A percentile compares a stretch with the other conserved stretches of the same genome.
phyloP scores from a whole-genome alignment of 129 eudicot species.

The Flaveria linearis region DNA sequence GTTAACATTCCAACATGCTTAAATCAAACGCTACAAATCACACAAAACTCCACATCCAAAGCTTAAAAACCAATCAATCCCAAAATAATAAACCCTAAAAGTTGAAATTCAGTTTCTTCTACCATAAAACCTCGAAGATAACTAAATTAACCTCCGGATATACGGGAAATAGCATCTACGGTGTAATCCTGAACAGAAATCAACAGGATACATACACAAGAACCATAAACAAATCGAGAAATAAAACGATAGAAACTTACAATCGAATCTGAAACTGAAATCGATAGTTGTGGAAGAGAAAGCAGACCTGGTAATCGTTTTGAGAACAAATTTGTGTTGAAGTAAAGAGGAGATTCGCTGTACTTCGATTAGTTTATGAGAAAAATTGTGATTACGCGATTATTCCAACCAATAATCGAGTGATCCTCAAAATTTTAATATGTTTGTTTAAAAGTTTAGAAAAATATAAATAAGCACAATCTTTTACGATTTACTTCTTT shows the following conservation, averaged over 20 bases:
- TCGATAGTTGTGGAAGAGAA: neutral
- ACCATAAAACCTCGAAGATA: neutral
- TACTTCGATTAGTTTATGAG: constrained; percentile 12
- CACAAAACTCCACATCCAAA: neutral
- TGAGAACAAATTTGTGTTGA: constrained; percentile 17
- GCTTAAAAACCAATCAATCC: neutral
- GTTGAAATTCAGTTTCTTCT: neutral
- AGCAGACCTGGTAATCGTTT: constrained; percentile 6
- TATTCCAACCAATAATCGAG: constrained; percentile 16
- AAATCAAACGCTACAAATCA: neutral
- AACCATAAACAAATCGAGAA: neutral
- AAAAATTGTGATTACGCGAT: neutral
- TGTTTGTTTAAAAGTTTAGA: too few relatives aligned
- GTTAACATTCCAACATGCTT: too few relatives aligned
- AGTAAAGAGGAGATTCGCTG: constrained; percentile 32
- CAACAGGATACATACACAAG: neutral
- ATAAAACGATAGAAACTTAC: neutral
- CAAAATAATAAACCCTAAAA: constrained; percentile 23
- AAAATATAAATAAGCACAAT: too few relatives aligned
- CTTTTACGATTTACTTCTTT: too few relatives aligned
- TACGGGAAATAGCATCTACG: neutral
- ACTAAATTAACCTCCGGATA: neutral
- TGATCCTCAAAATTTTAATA: neutral
- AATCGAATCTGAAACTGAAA: constrained; percentile 12
- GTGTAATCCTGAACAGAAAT: neutral